phyloP scores from a whole-genome alignment of 306 rosid genomes.

The Neltuma alba region DNA sequence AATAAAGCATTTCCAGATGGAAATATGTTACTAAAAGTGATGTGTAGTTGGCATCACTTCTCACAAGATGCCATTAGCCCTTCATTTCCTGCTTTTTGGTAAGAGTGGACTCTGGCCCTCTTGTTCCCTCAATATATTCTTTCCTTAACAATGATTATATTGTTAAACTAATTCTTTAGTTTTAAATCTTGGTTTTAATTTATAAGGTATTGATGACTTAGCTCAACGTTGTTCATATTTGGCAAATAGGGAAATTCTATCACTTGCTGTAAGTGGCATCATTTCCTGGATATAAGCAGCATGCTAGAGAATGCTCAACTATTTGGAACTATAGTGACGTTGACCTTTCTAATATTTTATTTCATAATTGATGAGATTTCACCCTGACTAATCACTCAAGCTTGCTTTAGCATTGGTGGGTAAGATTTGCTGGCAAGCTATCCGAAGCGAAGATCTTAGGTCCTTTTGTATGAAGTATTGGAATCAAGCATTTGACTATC shows the following conservation, averaged over 20 bases:
- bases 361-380: neutral
- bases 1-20: neutral
- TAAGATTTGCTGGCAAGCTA: neutral
- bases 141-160: neutral
- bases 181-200: neutral
- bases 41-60: neutral
- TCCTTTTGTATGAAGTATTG: neutral
- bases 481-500: neutral
- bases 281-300: too few species aligned
- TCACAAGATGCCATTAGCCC: constrained; percentile 8
- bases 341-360: neutral
- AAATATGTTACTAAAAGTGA: neutral
- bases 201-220: neutral
- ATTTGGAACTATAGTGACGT: neutral
- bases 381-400: neutral
- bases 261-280: too few species aligned
- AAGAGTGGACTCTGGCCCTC: neutral
- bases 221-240: neutral
- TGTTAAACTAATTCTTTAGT: neutral
- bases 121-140: neutral
- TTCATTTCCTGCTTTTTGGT: neutral
- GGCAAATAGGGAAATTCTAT: neutral
- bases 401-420: neutral
- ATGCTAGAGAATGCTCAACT: neutral
- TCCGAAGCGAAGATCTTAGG: neutral